Evolutionary conservation across 345 rosid genomes (phyloP), one percentile per base, ranked within the genome.

Genomic region (Euphorbia lathyris): DNA sequence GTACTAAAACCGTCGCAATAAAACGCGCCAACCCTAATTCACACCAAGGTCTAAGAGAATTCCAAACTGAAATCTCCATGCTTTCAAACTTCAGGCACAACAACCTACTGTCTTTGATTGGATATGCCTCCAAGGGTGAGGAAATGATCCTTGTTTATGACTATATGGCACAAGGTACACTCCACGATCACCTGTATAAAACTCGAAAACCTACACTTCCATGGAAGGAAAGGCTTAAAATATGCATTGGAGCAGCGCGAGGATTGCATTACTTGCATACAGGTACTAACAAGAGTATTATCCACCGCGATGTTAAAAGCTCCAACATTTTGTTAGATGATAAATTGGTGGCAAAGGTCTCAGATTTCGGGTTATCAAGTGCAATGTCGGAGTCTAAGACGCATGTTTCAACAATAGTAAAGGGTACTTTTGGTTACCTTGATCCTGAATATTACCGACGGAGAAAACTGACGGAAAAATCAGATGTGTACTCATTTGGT

Each of bases 401-500:
- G 10, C 45, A 34, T 10, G 16, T 32, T 60, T 60, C 65, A 34
- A 60, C 65, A 4, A n/a, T 34, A 2, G 65, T 60, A 4, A 60
- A 60, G 65, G 65, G 65, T 17, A 60, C 65, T 36, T 34, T 34
- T 60, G 65, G 65, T 60, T 60, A 60, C 65, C 16, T 60, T 26
- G 45, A 60, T 60, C 65, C 65, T 60, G 65, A 60, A 60, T 60
- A 69, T 16, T 58, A 26, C 22, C 55, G 65, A 42, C 26, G 65
- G 0, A 27, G 26, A 27, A 42, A 69, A 29, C 65, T 69, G 38
- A 69, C 72, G 14, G 65, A 43, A 27, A 69, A 69, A 29, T 69
- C 72, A 17, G 72, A 69, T 58, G 72, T 69, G 16, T 75, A 68
- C 62, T 76, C 83, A 14, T 79, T 82, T 9, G 79, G 81, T 17